Conservation (phyloP, 2,329 filamentous ascomycete genomes). For the Fusarium secorum region DNA sequence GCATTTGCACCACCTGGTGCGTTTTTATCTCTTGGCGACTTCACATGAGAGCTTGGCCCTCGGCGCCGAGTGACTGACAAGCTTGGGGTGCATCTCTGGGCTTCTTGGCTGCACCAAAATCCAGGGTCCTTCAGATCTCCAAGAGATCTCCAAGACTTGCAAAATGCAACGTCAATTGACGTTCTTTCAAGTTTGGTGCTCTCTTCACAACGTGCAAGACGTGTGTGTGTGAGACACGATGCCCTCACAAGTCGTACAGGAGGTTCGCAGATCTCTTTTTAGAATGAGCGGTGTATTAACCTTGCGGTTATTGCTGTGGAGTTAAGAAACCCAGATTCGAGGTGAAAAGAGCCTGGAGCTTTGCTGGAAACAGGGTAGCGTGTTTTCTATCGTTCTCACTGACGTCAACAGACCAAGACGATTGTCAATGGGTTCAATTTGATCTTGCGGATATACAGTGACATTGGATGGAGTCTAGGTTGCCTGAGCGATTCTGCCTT, state of each 20-base stretch:
- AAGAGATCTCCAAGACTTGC: conserved; percentile 39
- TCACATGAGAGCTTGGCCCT: conserved; percentile 34
- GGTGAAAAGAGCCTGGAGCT: neutral
- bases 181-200: neutral
- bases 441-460: neutral
- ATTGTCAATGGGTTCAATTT: neutral
- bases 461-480: neutral
- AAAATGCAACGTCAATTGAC: conserved; percentile 17
- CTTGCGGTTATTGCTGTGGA: neutral
- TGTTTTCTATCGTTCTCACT: neutral
- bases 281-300: conserved; percentile 3
- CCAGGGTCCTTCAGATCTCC: conserved; percentile 32
- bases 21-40: conserved; percentile 36
- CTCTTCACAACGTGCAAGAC: neutral
- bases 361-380: conserved; percentile 10
- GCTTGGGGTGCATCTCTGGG: conserved; percentile 37
- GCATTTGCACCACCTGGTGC: conserved; percentile 40
- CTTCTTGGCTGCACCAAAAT: conserved; percentile 36
- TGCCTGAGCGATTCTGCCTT: neutral
- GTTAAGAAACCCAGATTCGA: neutral
- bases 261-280: neutral
- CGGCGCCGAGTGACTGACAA: conserved; percentile 32
- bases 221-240: neutral
- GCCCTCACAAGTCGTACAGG: neutral
- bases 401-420: conserved; percentile 11